Conservation (phyloP, 192 early-diverging fungal genomes). For the Entrophospora sp. region DNA sequence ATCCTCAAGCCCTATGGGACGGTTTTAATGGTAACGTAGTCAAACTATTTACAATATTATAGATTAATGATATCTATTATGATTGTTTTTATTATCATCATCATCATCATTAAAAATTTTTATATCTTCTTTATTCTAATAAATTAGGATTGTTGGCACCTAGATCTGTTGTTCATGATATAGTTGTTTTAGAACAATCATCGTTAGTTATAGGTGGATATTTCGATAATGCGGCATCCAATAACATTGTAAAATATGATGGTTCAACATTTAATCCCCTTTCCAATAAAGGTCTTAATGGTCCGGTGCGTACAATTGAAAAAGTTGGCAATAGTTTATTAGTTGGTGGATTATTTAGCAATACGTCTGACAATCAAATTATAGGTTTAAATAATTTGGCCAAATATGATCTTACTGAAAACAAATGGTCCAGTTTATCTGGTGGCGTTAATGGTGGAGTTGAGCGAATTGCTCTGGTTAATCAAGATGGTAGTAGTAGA, state of each 20-base stretch:
- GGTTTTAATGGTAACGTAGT: background rate
- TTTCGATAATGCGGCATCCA: conserved; percentile 39
- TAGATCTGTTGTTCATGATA: conserved; percentile 39
- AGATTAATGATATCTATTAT: background rate
- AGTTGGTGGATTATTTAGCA: conserved; percentile 28
- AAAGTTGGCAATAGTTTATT: conserved; percentile 23
- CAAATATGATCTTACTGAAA: conserved; percentile 2
- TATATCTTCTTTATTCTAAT: background rate
- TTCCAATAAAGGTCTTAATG: conserved; percentile 35
- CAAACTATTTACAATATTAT: background rate
- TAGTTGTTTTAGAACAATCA: conserved; percentile 27
- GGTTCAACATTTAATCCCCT: conserved; percentile 19
- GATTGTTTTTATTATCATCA: background rate
- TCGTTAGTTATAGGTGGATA: conserved; percentile 52
- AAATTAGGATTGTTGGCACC: conserved; percentile 22
- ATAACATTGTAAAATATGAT: conserved; percentile 54
- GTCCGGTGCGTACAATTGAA: conserved; percentile 35
- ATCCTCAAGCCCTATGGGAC: background rate
- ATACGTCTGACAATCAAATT: background rate
- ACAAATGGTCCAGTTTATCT: background rate
- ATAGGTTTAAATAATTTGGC: conserved; percentile 11
- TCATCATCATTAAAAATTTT: background rate
- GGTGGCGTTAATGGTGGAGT: conserved; percentile 24
- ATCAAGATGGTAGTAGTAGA: background rate
- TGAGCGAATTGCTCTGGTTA: background rate